Evolutionary conservation across 2,329 filamentous ascomycete species (phyloP).

Genomic region (Diaporthe nobilis): DNA sequence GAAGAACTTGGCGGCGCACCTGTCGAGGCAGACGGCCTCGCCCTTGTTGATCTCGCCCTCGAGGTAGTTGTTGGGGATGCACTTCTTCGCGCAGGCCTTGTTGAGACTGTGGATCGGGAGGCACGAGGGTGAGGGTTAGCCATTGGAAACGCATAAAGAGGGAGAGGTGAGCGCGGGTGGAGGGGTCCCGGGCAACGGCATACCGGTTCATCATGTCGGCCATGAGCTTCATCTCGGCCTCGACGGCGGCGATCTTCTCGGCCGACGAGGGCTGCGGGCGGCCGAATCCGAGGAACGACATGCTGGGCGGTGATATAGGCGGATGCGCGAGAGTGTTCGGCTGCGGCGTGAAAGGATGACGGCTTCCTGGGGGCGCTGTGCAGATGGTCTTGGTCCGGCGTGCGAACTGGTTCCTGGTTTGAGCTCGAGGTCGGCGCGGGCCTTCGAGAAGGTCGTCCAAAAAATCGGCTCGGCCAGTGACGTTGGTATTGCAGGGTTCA

Average conservation of each 20-base stretch:
- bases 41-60: conserved; percentile 98
- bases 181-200: conserved; percentile 41
- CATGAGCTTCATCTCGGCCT: conserved; percentile 97
- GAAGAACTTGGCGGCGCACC: conserved; percentile 98
- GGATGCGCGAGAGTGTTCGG: background rate
- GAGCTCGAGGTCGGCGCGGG: conserved; percentile 27
- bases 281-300: conserved; percentile 51
- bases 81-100: conserved; percentile 93
- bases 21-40: conserved; percentile 97
- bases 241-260: conserved; percentile 96
- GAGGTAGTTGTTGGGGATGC: conserved; percentile 91
- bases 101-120: conserved; percentile 73
- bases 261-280: conserved; percentile 89
- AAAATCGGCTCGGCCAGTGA: conserved; percentile 42
- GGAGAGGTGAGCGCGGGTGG: background rate
- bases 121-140: background rate
- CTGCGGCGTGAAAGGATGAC: background rate
- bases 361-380: background rate
- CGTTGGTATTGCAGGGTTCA: conserved; percentile 37
- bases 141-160: background rate
- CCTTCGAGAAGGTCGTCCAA: conserved; percentile 25
- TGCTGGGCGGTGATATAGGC: conserved; percentile 44
- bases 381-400: conserved; percentile 16
- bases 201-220: conserved; percentile 99
- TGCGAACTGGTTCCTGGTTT: conserved; percentile 13